These are phyloP conservation scores for Daldinia childiae DNA, from an alignment of 495 filamentous ascomycete genomes.

Conservation along the genomic window DNA sequence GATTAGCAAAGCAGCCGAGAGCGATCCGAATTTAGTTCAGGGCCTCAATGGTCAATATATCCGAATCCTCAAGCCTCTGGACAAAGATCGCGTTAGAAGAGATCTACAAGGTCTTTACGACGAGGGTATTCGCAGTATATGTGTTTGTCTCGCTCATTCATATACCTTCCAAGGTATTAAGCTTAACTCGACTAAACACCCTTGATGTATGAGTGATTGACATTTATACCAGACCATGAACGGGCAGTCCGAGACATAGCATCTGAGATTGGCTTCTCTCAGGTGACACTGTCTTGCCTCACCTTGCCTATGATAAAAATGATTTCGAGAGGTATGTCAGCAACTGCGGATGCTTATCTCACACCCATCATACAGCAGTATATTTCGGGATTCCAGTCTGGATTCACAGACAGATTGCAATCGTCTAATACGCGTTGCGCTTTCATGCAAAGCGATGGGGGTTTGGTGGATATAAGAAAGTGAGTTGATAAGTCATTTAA, in stretches of 20 bases:
- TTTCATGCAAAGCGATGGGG: constrained; percentile 49
- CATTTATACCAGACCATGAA: constrained; percentile 68
- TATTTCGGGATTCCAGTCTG: constrained; percentile 70
- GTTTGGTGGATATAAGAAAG: constrained; percentile 63
- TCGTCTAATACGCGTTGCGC: constrained; percentile 65
- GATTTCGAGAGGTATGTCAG: constrained; percentile 78
- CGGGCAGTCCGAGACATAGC: constrained; percentile 65
- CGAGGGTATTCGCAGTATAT: constrained; percentile 24
- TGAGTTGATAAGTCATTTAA: constrained; percentile 67
- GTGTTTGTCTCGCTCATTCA: constrained; percentile 70
- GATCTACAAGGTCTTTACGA: constrained; percentile 34
- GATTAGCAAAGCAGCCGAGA: constrained; percentile 11
- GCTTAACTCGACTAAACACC: background rate
- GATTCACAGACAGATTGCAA: constrained; percentile 6
- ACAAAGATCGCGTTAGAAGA: constrained; percentile 19
- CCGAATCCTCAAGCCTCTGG: constrained; percentile 34
- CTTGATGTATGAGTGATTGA: background rate
- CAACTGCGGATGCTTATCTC: constrained; percentile 84
- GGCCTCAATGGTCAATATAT: constrained; percentile 14
- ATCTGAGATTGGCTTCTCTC: constrained; percentile 67
- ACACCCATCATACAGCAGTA: constrained; percentile 87
- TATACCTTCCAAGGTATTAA: constrained; percentile 49
- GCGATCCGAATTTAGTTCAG: constrained; percentile 16
- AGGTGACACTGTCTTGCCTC: constrained; percentile 68
- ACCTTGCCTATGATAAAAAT: constrained; percentile 84